phyloP scores from a whole-genome alignment of 805 yeast species.

The Candida peoriensis region DNA sequence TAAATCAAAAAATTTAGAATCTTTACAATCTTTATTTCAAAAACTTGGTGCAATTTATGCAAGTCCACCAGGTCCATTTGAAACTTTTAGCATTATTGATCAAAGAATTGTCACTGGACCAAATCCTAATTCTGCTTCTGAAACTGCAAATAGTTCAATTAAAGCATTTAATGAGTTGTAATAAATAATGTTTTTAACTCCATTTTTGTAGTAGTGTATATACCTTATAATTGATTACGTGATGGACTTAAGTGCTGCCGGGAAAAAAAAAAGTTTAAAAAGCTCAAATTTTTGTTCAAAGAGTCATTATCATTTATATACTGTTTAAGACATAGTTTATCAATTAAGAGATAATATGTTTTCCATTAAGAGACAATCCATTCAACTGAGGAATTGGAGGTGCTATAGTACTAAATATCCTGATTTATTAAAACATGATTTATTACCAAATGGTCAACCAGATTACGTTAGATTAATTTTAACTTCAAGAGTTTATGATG shows the following conservation, averaged over 20 bases:
- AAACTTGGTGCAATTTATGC: conserved; percentile 39
- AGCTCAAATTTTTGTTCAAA: not conserved
- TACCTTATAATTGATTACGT: too few relatives aligned
- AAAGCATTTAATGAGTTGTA: conserved; percentile 14
- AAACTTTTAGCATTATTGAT: conserved; percentile 44
- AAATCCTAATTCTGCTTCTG: conserved; percentile 53
- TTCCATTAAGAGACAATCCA: not conserved
- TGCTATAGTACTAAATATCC: conserved; percentile 11
- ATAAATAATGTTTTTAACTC: too few relatives aligned
- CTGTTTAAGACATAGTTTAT: not conserved
- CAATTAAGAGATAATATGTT: not conserved
- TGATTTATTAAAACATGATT: conserved; percentile 39
- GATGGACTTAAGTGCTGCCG: too few relatives aligned
- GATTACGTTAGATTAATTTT: conserved; percentile 88
- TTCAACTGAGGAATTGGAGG: not conserved
- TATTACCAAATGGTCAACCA: conserved; percentile 64
- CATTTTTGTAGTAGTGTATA: too few relatives aligned
- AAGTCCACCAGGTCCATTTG: conserved; percentile 48
- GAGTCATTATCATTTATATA: not conserved
- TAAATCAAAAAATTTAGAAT: conserved; percentile 24
- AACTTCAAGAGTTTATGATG: conserved; percentile 93
- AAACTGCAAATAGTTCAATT: conserved; percentile 41
- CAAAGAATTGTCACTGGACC: conserved; percentile 62
- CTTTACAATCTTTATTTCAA: conserved; percentile 35
- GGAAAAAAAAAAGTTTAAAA: too few relatives aligned